These are phyloP conservation scores for Leucoagaricus sp. DNA, from an alignment of 1,284 basidiomycete species.

Conservation along the genomic window DNA sequence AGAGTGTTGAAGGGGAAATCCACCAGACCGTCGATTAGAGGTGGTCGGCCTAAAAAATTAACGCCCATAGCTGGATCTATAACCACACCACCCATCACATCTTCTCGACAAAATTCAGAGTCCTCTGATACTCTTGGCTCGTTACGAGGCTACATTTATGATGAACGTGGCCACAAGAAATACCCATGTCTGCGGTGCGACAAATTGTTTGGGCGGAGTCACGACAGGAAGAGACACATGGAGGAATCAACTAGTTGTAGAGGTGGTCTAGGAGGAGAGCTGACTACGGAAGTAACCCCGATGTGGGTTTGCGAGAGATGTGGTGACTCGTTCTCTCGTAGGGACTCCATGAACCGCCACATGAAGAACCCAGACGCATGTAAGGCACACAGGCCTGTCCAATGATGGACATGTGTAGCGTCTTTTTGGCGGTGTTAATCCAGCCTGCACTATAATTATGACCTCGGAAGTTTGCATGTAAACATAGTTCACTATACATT, in stretches of 20 bases:
- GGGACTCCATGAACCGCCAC: constrained; percentile 10
- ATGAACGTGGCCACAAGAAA: constrained; percentile 6
- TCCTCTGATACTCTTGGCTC: neutral
- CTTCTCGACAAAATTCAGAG: constrained; percentile 2
- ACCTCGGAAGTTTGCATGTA: neutral
- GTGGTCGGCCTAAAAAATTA: neutral
- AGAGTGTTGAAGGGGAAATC: neutral
- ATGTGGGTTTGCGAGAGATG: constrained; percentile 10
- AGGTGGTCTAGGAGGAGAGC: neutral
- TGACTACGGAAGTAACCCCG: neutral
- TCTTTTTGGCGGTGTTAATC: neutral
- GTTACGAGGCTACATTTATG: neutral
- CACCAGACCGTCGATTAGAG: neutral
- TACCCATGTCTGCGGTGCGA: constrained; percentile 10
- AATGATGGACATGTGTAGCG: constrained; percentile 5
- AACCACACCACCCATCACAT: neutral
- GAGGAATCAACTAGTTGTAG: constrained; percentile 13
- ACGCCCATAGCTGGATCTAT: neutral
- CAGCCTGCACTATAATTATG: constrained; percentile 6
- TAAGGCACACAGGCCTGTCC: neutral
- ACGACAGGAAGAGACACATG: constrained; percentile 12
- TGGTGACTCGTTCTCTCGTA: constrained; percentile 10
- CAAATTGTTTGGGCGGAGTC: constrained; percentile 8
- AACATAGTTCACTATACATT: neutral
- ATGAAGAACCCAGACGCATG: constrained; percentile 12